Evolutionary conservation across 495 filamentous ascomycete species (phyloP).

Genomic region (Aspergillus asperescens): DNA sequence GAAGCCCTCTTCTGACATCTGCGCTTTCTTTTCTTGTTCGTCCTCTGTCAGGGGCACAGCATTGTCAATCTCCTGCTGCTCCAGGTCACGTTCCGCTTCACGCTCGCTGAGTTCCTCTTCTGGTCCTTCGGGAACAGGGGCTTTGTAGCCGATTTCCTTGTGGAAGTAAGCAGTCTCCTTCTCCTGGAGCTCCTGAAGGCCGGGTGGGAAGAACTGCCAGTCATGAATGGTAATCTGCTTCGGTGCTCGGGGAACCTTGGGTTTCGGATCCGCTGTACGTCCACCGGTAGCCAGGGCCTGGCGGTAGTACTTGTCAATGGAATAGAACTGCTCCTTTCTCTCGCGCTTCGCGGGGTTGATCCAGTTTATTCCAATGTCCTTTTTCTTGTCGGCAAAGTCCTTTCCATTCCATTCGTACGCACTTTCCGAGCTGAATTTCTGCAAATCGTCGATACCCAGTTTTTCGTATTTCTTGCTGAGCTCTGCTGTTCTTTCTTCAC

Average conservation of each 20-base stretch:
- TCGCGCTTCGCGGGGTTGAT: slow-evolving; percentile 99
- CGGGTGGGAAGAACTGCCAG: slow-evolving; percentile 90
- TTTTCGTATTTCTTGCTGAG: slow-evolving; percentile 93
- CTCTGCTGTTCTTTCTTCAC: slow-evolving; percentile 82
- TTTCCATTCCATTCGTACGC: slow-evolving; percentile 99
- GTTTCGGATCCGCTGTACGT: slow-evolving; percentile 80
- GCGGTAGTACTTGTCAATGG: slow-evolving; percentile 98
- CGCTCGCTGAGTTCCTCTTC: slow-evolving; percentile 80
- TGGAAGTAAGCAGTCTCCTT: slow-evolving; percentile 93
- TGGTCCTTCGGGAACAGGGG: slow-evolving; percentile 72
- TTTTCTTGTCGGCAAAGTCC: slow-evolving; percentile 83
- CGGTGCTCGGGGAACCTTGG: slow-evolving; percentile 90
- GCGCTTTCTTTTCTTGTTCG: slow-evolving; percentile 77
- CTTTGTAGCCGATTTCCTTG: slow-evolving; percentile 92
- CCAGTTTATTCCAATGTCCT: slow-evolving; percentile 92
- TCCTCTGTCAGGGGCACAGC: slow-evolving; percentile 84
- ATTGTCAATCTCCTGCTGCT: slow-evolving; percentile 89
- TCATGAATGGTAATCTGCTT: slow-evolving; percentile 91
- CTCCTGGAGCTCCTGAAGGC: slow-evolving; percentile 83
- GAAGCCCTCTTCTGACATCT: slow-evolving; percentile 79
- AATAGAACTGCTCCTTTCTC: slow-evolving; percentile 95
- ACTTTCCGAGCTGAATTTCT: slow-evolving; percentile 95
- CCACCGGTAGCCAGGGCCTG: slow-evolving; percentile 82
- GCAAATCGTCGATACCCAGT: slow-evolving; percentile 95
- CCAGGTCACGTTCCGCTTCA: slow-evolving; percentile 79